Conservation (phyloP, 495 filamentous ascomycete species). For the Aspergillus nanangensis region DNA sequence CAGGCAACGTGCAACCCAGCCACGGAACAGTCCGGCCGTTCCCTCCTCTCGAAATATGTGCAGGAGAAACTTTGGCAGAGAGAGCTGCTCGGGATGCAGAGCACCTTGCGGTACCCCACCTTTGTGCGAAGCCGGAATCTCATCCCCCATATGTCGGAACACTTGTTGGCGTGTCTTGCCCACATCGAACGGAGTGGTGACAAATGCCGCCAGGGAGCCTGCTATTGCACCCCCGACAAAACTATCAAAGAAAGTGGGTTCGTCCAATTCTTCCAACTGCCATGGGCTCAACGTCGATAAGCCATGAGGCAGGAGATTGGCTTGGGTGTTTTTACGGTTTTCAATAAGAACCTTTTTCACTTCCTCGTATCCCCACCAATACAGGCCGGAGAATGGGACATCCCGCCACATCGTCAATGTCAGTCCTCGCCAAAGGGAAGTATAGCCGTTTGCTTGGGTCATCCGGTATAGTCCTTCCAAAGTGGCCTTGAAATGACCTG, state of each 20-base stretch:
- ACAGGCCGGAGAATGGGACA: slow-evolving; percentile 93
- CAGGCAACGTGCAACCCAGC: slow-evolving; percentile 84
- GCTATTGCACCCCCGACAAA: slow-evolving; percentile 81
- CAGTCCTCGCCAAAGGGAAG: slow-evolving; percentile 87
- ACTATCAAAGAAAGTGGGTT: slow-evolving; percentile 75
- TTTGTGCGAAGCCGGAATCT: slow-evolving; percentile 13
- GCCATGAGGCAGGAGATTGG: slow-evolving; percentile 18
- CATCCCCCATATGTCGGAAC: slow-evolving; percentile 51
- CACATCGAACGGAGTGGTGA: slow-evolving; percentile 95
- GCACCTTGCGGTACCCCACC: slow-evolving; percentile 16
- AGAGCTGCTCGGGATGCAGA: slow-evolving; percentile 61
- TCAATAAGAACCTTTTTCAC: slow-evolving; percentile 63
- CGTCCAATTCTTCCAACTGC: slow-evolving; percentile 36
- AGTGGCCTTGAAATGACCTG: slow-evolving; percentile 68
- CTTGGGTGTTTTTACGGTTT: slow-evolving; percentile 49
- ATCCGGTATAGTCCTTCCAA: slow-evolving; percentile 70
- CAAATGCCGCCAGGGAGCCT: slow-evolving; percentile 78
- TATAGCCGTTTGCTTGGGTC: slow-evolving; percentile 70
- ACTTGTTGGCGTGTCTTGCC: slow-evolving; percentile 95
- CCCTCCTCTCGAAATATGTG: slow-evolving; percentile 89
- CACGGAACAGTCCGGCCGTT: slow-evolving; percentile 73
- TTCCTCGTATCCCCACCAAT: slow-evolving; percentile 96
- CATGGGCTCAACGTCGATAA: slow-evolving; percentile 4
- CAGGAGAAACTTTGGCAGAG: slow-evolving; percentile 74
- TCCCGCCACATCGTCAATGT: slow-evolving; percentile 93